Percentiles rank a stretch among this genome's conserved stretches.
Evolutionary conservation across 2,329 filamentous ascomycete genomes (phyloP).

Genomic region (Pseudopithomyces chartarum): DNA sequence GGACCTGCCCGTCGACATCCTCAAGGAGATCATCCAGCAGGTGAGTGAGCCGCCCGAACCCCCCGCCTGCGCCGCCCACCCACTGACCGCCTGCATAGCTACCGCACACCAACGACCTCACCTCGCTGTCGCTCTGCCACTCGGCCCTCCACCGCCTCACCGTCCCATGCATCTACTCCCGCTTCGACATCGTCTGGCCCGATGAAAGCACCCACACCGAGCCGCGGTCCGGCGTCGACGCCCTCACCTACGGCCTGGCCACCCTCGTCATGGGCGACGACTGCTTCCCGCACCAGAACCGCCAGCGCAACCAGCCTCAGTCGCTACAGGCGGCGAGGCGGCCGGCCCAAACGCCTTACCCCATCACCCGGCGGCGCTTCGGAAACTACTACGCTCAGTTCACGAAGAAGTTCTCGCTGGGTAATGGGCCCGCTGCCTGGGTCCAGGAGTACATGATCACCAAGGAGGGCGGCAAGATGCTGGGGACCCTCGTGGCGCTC

Average conservation of each 20-base stretch:
- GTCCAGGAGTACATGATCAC: constrained; percentile 81
- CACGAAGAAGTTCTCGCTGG: constrained; percentile 80
- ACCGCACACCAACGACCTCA: constrained; percentile 81
- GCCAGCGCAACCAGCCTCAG: constrained; percentile 24
- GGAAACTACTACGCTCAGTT: constrained; percentile 80
- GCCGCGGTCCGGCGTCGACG: constrained; percentile 75
- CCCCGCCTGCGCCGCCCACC: background rate
- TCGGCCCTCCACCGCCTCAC: constrained; percentile 76
- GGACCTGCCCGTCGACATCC: constrained; percentile 76
- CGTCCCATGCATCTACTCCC: constrained; percentile 79
- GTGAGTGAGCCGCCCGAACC: constrained; percentile 54
- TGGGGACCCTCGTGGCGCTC: constrained; percentile 80
- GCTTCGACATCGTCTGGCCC: constrained; percentile 89
- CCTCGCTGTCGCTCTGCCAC: constrained; percentile 76
- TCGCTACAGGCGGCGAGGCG: constrained; percentile 9
- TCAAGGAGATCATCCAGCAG: constrained; percentile 80
- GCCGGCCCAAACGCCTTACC: constrained; percentile 34
- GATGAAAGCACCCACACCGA: constrained; percentile 69
- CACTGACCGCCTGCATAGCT: constrained; percentile 57
- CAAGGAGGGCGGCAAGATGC: constrained; percentile 85
- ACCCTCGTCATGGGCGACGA: constrained; percentile 77
- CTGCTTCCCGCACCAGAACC: constrained; percentile 58
- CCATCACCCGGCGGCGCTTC: constrained; percentile 53
- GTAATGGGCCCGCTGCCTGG: constrained; percentile 80
- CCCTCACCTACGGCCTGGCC: constrained; percentile 79